Evolutionary conservation across 257 asterid species (phyloP).

Genomic region (Solanum chaucha): DNA sequence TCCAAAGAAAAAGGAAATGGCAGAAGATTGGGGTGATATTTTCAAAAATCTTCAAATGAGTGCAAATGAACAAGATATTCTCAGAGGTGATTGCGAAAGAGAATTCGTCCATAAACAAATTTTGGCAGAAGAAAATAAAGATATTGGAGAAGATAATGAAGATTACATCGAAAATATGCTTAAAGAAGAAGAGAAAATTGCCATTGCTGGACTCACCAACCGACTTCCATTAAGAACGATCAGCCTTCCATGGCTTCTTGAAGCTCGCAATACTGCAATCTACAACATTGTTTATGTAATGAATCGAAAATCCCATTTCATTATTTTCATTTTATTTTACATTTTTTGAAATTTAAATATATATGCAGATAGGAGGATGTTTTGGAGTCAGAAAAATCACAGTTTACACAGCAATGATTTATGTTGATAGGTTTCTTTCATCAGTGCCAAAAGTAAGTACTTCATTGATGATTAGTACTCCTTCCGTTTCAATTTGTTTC

Average conservation of each 20-base stretch:
- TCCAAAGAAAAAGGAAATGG: background rate
- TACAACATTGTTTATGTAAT: background rate
- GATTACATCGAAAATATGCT: background rate
- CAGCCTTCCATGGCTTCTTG: background rate
- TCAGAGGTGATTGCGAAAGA: background rate
- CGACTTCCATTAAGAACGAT: background rate
- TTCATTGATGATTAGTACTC: background rate
- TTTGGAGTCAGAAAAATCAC: background rate
- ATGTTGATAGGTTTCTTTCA: background rate
- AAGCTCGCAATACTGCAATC: background rate
- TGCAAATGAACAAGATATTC: too few relatives aligned
- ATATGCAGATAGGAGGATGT: background rate
- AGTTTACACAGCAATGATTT: background rate
- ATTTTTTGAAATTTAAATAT: background rate
- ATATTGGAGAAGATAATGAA: background rate
- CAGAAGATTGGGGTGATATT: background rate
- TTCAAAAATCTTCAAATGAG: background rate
- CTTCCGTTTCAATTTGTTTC: too few relatives aligned
- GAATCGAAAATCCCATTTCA: background rate
- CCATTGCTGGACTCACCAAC: background rate
- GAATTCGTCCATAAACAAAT: background rate
- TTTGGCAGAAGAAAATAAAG: background rate
- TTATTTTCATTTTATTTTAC: background rate
- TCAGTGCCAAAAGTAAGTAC: background rate
- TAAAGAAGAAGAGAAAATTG: background rate